Evolutionary conservation across 441 rosid genomes (phyloP), one percentile per base, ranked within the genome.

Genomic region (Arabidopsis lyrata): DNA sequence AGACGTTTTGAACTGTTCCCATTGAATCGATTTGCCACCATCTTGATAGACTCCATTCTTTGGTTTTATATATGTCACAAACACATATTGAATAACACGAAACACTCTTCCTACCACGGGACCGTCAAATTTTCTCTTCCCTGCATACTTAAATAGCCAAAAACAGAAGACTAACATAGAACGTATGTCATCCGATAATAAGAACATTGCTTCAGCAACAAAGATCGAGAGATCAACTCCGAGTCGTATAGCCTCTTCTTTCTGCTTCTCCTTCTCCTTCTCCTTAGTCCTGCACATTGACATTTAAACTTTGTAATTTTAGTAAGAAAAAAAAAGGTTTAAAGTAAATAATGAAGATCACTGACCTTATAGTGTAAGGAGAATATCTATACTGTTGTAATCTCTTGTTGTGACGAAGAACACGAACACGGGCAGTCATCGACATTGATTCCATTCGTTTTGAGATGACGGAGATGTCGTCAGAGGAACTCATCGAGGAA

Each of bases 151-250:
- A 10, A 35, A 65, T 22, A 35, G 8, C 58, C 13, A 50, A 50
- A 2, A 2, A 22, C 59, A 20, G 12, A 65, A 65, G 16, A 13
- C 2, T 14, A 36, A 8, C 58, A 35, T 2, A 49, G 34, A 65
- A 34, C 69, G 45, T 35, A 38, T 14, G 60, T 66, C 70, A 52
- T 66, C 70, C 6, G 60, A 66, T 38, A 66, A 38, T 22, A 66
- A 4, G 39, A 66, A 66, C 71, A 53, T 66, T 24, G 49, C 61
- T 66, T 66, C 50, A 6, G 61, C 50, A 15, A 66, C 48, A 52
- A 24, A 6, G 16, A 66, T 38, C 7, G 49, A 50, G 11, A 50
- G n/a, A 48, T 66, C 49, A 1, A 53, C 38, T 52, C 71, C 71
- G 9, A 66, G 38, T 52, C 16, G 50, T 8, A 24, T 5, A 24